Base-by-base conservation (phyloP, 331 rosid species). In the Dryas integrifolia region DNA sequence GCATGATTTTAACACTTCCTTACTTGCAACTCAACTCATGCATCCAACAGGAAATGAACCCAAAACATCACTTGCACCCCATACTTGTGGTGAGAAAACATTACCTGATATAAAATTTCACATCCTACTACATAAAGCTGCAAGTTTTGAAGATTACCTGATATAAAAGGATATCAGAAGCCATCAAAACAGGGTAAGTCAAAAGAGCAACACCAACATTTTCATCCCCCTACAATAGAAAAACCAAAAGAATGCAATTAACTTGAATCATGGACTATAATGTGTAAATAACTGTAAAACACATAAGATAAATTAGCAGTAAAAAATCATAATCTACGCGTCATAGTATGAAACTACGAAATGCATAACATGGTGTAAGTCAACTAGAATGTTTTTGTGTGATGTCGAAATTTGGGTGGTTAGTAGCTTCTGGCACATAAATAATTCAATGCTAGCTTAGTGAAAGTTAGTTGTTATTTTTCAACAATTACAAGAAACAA, bases 111-210 rank as follows among this genome's bases (percentile, higher is more conserved):
- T 45, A 24, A 66, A 84, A 65, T 60, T 69, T 77, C 38, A 72
- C 21, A 69, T 55, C 55, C 40, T 21, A 72, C 58, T 57, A 50
- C 4, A 11, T 35, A 53, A 30, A 18, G 79, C 77, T 73, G 59
- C 53, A 56, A 48, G 70, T 58, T 75, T 61, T n/a, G 74, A 49
- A 73, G 82, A 72, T 77, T 76, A 91, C 98, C 98, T 94, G 95
- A 81, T 91, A 94, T 61, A 94, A 82, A 46, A 94, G 98, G 84
- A 94, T 94, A 84, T 94, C 98, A 65, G 98, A 88, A 79, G 98
- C 98, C 98, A 94, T 94, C 70, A 94, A 81, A 79, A 94, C 98
- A 69, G 98, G 98, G 84, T 94, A 94, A 43, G 98, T 94, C 88
- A 94, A 87, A 75, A 94, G 97, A 61, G 88, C 98, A 69, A 91